phyloP scores from a whole-genome alignment of 2,329 filamentous ascomycete genomes.

The Colletotrichum euphorbiae region DNA sequence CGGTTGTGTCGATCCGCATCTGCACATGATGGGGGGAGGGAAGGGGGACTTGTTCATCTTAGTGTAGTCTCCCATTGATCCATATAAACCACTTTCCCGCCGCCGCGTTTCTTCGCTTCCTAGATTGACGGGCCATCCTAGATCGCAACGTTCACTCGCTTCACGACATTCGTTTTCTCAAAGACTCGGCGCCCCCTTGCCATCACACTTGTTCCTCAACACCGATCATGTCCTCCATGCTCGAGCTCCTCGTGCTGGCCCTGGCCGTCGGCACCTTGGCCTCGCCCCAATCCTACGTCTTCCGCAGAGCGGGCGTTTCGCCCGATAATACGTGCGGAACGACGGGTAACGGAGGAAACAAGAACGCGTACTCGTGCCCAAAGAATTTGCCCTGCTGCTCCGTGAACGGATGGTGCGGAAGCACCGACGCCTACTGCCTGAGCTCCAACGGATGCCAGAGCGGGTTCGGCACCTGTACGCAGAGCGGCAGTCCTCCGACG shows the following conservation, averaged over 20 bases:
- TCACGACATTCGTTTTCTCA: neutral
- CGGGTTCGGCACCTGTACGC: slow-evolving; percentile 43
- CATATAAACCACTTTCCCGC: slow-evolving; percentile 14
- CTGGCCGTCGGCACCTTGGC: slow-evolving; percentile 1
- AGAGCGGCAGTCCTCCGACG: slow-evolving; percentile 18
- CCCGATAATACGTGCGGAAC: slow-evolving; percentile 36
- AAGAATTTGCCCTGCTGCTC: slow-evolving; percentile 45
- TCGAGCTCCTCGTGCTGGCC: slow-evolving; percentile 7
- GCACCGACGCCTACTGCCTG: slow-evolving; percentile 52
- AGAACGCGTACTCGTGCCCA: slow-evolving; percentile 23
- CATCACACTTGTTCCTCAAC: neutral
- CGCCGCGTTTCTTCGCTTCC: slow-evolving; percentile 19
- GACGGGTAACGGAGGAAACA: slow-evolving; percentile 29
- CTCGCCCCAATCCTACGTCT: slow-evolving; percentile 18
- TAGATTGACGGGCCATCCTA: neutral
- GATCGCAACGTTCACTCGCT: slow-evolving; percentile 5
- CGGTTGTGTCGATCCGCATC: slow-evolving; percentile 24
- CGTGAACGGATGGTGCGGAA: slow-evolving; percentile 50
- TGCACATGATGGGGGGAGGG: neutral
- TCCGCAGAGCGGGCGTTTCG: slow-evolving; percentile 7
- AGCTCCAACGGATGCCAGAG: slow-evolving; percentile 51
- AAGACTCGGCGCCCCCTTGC: too few species aligned
- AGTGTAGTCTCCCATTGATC: neutral
- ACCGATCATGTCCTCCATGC: slow-evolving; percentile 6
- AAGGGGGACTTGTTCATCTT: too few species aligned